A percentile compares a stretch with the other conserved stretches of the same genome.
Evolutionary conservation across 176 grass and related monocot species (phyloP).

Genomic region (Bolboschoenus planiculmis): DNA sequence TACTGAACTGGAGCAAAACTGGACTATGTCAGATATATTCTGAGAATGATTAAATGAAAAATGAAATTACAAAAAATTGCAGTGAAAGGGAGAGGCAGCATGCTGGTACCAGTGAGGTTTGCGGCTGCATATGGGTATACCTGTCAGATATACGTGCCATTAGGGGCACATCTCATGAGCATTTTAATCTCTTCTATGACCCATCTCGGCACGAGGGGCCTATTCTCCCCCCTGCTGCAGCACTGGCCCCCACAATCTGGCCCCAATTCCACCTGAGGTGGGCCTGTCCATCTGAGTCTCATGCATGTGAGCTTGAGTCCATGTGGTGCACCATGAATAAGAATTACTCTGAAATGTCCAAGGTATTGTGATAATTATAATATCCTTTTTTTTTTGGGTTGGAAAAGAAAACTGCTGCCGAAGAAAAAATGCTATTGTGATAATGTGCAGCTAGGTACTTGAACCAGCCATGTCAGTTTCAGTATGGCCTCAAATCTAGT

Average conservation of each 20-base stretch:
- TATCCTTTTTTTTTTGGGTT: neutral
- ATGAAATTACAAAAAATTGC: conserved; percentile 28
- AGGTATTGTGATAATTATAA: neutral
- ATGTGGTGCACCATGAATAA: conserved; percentile 61
- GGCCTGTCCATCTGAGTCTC: conserved; percentile 70
- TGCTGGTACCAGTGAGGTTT: conserved; percentile 38
- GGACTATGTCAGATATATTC: neutral
- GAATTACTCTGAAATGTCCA: conserved; percentile 37
- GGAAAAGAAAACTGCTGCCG: conserved; percentile 1
- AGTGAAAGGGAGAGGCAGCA: conserved; percentile 97
- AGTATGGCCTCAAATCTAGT: neutral
- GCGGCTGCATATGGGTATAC: conserved; percentile 78
- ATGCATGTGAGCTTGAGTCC: conserved; percentile 72
- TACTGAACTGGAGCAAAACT: neutral
- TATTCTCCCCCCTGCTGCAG: conserved; percentile 74
- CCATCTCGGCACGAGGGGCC: conserved; percentile 35
- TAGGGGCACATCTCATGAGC: conserved; percentile 69
- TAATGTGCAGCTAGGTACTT: neutral
- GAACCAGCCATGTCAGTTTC: neutral
- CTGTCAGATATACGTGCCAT: conserved; percentile 48
- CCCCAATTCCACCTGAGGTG: conserved; percentile 94
- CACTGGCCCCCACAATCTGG: conserved; percentile 90
- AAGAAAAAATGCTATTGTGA: conserved; percentile 3
- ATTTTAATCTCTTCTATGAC: conserved; percentile 86
- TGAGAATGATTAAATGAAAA: neutral